Conservation (phyloP, 352 stramenopile genomes). For the Globisporangium camurandrum region DNA sequence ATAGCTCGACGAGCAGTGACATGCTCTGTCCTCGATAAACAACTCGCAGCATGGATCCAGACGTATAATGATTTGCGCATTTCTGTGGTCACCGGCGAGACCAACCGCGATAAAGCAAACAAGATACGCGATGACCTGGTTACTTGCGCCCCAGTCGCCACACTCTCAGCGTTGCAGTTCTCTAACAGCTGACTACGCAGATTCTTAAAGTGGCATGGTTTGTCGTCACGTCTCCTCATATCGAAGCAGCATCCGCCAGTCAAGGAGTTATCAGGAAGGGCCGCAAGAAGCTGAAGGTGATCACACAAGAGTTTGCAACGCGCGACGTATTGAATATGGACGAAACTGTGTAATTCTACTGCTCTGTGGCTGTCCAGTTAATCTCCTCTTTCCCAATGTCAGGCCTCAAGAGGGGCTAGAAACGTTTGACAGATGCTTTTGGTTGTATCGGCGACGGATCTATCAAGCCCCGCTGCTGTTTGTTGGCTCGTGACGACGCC, state of each 20-base stretch:
- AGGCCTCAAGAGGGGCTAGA: background rate
- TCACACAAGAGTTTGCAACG: background rate
- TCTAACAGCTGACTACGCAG: background rate
- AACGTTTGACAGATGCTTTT: background rate
- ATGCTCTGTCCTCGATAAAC: background rate
- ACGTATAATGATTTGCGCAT: background rate
- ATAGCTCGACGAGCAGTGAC: background rate
- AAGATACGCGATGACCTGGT: too few relatives aligned
- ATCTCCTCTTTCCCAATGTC: background rate
- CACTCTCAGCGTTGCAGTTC: background rate
- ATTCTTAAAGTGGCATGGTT: background rate
- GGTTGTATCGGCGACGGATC: background rate
- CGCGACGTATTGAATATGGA: background rate
- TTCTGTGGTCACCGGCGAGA: too few relatives aligned
- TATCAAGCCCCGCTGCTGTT: constrained; percentile 1
- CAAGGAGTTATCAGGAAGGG: background rate
- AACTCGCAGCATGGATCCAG: background rate
- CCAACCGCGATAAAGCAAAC: too few relatives aligned
- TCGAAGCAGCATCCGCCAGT: background rate
- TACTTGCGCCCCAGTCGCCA: too few relatives aligned
- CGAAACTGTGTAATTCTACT: background rate
- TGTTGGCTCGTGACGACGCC: background rate
- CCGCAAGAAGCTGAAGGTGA: background rate
- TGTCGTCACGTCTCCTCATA: background rate
- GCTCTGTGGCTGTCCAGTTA: too few relatives aligned